Conservation (phyloP, 2,329 filamentous ascomycete species). For the Cyclaneusma minus region DNA sequence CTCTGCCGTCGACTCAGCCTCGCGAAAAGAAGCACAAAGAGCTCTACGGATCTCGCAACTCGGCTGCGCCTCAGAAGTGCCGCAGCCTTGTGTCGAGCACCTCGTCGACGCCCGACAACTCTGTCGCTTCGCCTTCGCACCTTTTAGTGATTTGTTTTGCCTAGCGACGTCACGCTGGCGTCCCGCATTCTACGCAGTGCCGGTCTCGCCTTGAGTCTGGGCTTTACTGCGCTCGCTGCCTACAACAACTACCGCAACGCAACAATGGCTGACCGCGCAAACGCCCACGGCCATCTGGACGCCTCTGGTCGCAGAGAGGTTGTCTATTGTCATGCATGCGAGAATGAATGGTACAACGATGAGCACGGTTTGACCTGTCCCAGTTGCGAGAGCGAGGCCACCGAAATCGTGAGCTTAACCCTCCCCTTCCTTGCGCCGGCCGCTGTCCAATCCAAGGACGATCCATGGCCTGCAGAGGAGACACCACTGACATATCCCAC, state of each 20-base stretch:
- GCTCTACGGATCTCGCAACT: too few relatives aligned
- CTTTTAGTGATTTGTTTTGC: neutral
- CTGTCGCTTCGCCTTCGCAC: too few relatives aligned
- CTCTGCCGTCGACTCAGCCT: too few relatives aligned
- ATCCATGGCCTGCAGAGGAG: too few relatives aligned
- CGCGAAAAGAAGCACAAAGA: too few relatives aligned
- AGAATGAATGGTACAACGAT: slow-evolving; percentile 65
- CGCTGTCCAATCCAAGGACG: neutral
- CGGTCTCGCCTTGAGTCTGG: slow-evolving; percentile 41
- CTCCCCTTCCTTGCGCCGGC: neutral
- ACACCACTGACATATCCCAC: slow-evolving; percentile 7
- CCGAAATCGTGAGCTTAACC: slow-evolving; percentile 58
- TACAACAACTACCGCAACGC: slow-evolving; percentile 31
- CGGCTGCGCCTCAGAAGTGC: too few relatives aligned
- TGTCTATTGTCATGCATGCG: slow-evolving; percentile 74
- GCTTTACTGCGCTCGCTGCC: slow-evolving; percentile 39
- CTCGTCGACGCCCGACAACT: too few relatives aligned
- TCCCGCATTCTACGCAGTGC: slow-evolving; percentile 35
- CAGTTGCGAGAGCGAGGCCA: slow-evolving; percentile 61
- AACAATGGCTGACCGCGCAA: slow-evolving; percentile 20
- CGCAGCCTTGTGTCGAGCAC: too few relatives aligned
- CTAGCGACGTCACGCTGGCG: slow-evolving; percentile 29
- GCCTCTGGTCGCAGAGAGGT: slow-evolving; percentile 44
- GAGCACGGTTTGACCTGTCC: slow-evolving; percentile 59
- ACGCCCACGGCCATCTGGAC: slow-evolving; percentile 27